Evolutionary conservation across 2,329 filamentous ascomycete species (phyloP), one percentile per base, ranked within the genome.

Genomic region (Xylaria sp.): DNA sequence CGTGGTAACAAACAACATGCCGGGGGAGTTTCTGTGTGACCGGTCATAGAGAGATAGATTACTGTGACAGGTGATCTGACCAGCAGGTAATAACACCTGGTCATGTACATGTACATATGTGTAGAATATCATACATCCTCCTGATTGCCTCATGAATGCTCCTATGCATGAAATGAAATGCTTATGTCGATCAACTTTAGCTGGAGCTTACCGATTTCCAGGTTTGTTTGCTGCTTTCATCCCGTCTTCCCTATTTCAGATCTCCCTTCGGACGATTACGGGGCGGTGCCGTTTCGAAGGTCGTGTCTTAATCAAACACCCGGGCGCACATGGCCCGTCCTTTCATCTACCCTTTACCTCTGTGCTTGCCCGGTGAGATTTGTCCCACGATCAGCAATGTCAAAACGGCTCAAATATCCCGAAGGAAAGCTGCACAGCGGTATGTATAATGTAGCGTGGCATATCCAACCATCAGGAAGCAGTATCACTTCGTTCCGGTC

Each of bases 1-100:
- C 92, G 70, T 99, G 95, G 95, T 98, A 91, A 65, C 44, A 28
- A 91, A 65, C 44, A 28, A 46, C 37, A 37, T 52, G 57, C n/a
- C 39, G 10, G 10, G 39, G 9, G 18, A 5, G 13, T 37, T n/a
- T 18, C 46, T 51, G 13, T 58, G 34, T 8, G 15, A 39, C 13
- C 1, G 25, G 15, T 9, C 18, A 9, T 15, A 46, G 12, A 15
- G 12, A 31, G 5, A 44, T 18, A 31, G 5, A 44, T 18, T 39
- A 8, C 7, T 2, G 18, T 28, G 15, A 12, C 28, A 44, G 28
- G 58, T 50, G 41, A 44, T 34, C 34, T 46, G 51, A 48, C 44
- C 31, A 3, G 12, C 20, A 18, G 15, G 54, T 44, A 25, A 54
- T 44, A 25, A 54, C 62, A 13, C 34, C 10, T 39, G 37, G 50